A percentile compares a stretch with the other conserved stretches of the same genome.
phyloP scores from a whole-genome alignment of 345 rosid species.

The Microcos paniculata region DNA sequence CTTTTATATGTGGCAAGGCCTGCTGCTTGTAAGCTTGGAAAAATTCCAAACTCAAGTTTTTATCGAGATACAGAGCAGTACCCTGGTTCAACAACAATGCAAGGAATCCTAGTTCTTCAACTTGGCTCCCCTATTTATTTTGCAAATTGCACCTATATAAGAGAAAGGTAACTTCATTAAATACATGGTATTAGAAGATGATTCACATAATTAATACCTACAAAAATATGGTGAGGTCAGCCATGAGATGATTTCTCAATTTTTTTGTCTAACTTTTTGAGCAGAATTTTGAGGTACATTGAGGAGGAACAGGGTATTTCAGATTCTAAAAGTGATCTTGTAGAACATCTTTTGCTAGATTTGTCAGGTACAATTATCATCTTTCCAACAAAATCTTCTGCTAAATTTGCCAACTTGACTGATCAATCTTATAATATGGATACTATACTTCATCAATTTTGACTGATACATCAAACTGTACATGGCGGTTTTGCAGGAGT shows the following conservation, averaged over 20 bases:
- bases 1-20: slow-evolving; percentile 79
- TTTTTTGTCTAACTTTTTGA: not conserved
- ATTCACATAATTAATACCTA: not conserved
- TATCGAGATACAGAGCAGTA: slow-evolving; percentile 77
- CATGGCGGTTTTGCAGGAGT: slow-evolving; percentile 46
- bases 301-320: slow-evolving; percentile 43
- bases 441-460: not conserved
- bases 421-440: not conserved
- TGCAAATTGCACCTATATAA: slow-evolving; percentile 67
- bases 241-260: not conserved
- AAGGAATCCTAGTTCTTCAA: slow-evolving; percentile 63
- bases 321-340: slow-evolving; percentile 22
- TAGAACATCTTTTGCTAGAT: slow-evolving; percentile 70
- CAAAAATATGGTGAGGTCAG: not conserved
- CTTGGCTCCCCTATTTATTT: slow-evolving; percentile 88
- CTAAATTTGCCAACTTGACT: not conserved
- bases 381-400: not conserved
- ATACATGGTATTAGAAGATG: not conserved
- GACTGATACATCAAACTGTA: not conserved
- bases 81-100: slow-evolving; percentile 35
- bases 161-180: slow-evolving; percentile 49
- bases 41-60: slow-evolving; percentile 47
- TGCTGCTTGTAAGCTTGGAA: slow-evolving; percentile 69
- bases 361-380: slow-evolving; percentile 46
- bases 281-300: slow-evolving; percentile 66